Percentiles rank a stretch among this genome's conserved stretches.
These are phyloP conservation scores for Curvularia hawaiiensis DNA, from an alignment of 2,329 filamentous ascomycete genomes.

Conservation along the genomic window DNA sequence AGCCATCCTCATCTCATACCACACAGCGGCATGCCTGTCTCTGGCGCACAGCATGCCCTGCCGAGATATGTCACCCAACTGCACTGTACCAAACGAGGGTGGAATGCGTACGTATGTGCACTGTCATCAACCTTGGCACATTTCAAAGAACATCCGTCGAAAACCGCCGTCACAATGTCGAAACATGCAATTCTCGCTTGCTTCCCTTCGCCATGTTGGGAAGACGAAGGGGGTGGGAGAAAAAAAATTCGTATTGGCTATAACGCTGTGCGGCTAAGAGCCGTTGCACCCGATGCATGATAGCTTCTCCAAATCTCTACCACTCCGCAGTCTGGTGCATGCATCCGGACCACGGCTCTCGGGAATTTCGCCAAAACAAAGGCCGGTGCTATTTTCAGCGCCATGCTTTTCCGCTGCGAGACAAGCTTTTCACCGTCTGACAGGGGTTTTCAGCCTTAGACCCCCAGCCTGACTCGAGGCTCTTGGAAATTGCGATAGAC, in stretches of 20 bases:
- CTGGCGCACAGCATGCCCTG: conserved; percentile 9
- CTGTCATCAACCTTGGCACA: background rate
- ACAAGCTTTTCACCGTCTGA: conserved; percentile 13
- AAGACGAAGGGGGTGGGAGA: conserved; percentile 1
- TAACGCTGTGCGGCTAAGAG: conserved; percentile 9
- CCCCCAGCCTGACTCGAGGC: conserved; percentile 9
- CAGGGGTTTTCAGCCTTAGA: conserved; percentile 6
- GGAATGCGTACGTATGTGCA: background rate
- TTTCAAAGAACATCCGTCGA: background rate
- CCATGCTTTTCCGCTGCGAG: conserved; percentile 6
- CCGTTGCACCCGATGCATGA: conserved; percentile 11
- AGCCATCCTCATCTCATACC: conserved; percentile 15
- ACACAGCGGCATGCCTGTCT: conserved; percentile 11
- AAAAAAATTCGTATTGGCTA: conserved; percentile 16
- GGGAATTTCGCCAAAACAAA: conserved; percentile 11
- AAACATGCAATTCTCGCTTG: background rate
- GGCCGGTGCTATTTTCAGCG: conserved; percentile 12
- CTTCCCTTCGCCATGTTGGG: background rate
- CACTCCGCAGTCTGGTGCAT: conserved; percentile 14
- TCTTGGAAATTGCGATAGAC: conserved; percentile 6
- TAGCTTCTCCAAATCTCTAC: conserved; percentile 16
- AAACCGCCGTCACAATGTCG: background rate
- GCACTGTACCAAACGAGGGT: background rate
- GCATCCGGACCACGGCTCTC: conserved; percentile 1
- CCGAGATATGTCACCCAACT: background rate